Evolutionary conservation across 257 asterid genomes (phyloP), one percentile per base, ranked within the genome.

Genomic region (Nicotiana noctiflora): DNA sequence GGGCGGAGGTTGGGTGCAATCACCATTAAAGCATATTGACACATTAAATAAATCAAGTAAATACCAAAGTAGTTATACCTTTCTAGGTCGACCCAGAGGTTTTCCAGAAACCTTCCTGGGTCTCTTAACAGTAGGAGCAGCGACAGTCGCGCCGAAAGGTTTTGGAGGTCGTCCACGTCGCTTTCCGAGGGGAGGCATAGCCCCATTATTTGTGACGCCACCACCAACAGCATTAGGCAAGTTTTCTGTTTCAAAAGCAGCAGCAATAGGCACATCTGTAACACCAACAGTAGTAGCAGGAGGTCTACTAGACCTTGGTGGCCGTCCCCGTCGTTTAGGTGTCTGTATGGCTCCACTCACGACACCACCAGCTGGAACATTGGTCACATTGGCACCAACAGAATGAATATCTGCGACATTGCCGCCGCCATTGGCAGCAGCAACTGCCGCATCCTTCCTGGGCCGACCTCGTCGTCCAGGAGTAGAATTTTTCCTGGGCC

Each of bases 71-170:
- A 8, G 23, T 18, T 53, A 14, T 89, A 94, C 98, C 98, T 94
- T 94, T 83, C 37, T 91, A 3, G 98, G 98, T 78, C 98, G 89
- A 49, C 98, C 98, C 83, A 90, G 74, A 18, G 96, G 95, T 87
- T 85, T 91, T 27, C 96, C 97, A 8, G 88, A 84, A 55, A 86
- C 87, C 84, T 86, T 88, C 84, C 93, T 87, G 0, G 83, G 88
- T 51, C 46, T 82, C 78, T 75, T 89, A 12, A 84, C 86, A 19
- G 77, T 70, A 44, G 34, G 5, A 70, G 77, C n/a, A 79, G 46
- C 91, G 21, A 76, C 86, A 27, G 81, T 87, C 4, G 86, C 81
- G 34, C 68, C 12, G 56, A 21, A 57, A 25, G 76, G 1, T 83
- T 62, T 90, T 0, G 92, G 91, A 10, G 94, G 97, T 82, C 98